A percentile compares a stretch with the other conserved stretches of the same genome.
Conservation (phyloP, 2,329 filamentous ascomycete species). For the Aspergillus tubingensis region DNA sequence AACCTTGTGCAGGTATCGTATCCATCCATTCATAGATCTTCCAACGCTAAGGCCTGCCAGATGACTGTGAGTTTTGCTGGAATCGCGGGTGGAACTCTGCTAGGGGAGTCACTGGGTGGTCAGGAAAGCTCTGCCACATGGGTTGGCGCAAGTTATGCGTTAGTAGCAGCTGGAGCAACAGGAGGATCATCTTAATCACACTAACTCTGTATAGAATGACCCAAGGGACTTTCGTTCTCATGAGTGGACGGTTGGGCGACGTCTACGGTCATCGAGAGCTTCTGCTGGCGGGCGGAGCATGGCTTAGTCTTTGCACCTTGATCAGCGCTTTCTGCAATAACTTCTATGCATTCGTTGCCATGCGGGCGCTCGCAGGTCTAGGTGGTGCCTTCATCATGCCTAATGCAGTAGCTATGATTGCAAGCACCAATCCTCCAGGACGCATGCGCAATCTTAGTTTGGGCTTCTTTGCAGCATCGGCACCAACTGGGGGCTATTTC, state of each 20-base stretch:
- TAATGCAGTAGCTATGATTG: conserved; percentile 55
- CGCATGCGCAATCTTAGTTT: conserved; percentile 48
- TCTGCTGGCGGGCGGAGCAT: conserved; percentile 56
- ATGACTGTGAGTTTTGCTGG: conserved; percentile 33
- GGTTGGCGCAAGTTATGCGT: conserved; percentile 32
- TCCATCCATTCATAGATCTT: not conserved
- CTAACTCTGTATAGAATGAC: conserved; percentile 41
- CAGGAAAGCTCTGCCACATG: conserved; percentile 27
- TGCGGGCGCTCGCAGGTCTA: conserved; percentile 52
- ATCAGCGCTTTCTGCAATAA: conserved; percentile 51
- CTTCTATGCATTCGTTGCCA: conserved; percentile 46
- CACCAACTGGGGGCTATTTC: conserved; percentile 50
- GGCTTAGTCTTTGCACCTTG: conserved; percentile 58
- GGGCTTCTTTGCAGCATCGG: conserved; percentile 51
- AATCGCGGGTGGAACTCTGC: conserved; percentile 25
- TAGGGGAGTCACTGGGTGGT: conserved; percentile 23
- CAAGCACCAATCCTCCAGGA: conserved; percentile 52
- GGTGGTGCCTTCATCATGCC: conserved; percentile 57
- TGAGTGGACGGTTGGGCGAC: conserved; percentile 59
- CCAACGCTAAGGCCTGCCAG: conserved; percentile 10
- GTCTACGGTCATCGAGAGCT: conserved; percentile 60
- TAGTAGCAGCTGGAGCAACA: conserved; percentile 6
- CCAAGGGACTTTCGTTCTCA: conserved; percentile 60
- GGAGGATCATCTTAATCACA: not conserved
- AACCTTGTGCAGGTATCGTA: conserved; percentile 30